Conservation (phyloP, 371 early-diverging fungal species). For the Rhizopus stolonifer region DNA sequence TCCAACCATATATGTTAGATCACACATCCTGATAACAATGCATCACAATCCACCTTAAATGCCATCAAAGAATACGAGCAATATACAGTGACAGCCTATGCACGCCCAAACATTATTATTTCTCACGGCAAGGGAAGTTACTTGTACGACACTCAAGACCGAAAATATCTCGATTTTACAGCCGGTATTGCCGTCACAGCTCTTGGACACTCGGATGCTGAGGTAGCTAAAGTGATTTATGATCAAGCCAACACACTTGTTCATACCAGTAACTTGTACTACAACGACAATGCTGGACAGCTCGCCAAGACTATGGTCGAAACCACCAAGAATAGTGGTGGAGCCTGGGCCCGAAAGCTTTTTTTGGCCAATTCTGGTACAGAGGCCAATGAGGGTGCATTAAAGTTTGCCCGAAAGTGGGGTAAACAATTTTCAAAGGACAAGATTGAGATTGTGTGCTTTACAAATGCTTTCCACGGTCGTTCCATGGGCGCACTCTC, state of each 20-base stretch:
- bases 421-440: slow-evolving; percentile 64
- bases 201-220: slow-evolving; percentile 79
- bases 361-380: slow-evolving; percentile 93
- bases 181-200: slow-evolving; percentile 92
- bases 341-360: slow-evolving; percentile 55
- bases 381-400: slow-evolving; percentile 86
- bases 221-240: slow-evolving; percentile 63
- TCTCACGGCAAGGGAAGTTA: slow-evolving; percentile 75
- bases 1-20: slow-evolving; percentile 24
- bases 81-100: slow-evolving; percentile 67
- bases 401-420: slow-evolving; percentile 94
- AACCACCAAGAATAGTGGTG: slow-evolving; percentile 48
- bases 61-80: slow-evolving; percentile 46
- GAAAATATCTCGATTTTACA: slow-evolving; percentile 79
- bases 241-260: slow-evolving; percentile 80
- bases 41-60: slow-evolving; percentile 41
- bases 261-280: slow-evolving; percentile 84
- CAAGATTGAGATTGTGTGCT: slow-evolving; percentile 72
- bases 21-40: slow-evolving; percentile 50
- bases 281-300: slow-evolving; percentile 73
- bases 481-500: slow-evolving; percentile 92
- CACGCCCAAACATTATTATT: slow-evolving; percentile 65
- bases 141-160: slow-evolving; percentile 68
- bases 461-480: slow-evolving; percentile 91
- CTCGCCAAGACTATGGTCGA: slow-evolving; percentile 71